Evolutionary conservation across 306 rosid species (phyloP).

Genomic region (Urtica urens): DNA sequence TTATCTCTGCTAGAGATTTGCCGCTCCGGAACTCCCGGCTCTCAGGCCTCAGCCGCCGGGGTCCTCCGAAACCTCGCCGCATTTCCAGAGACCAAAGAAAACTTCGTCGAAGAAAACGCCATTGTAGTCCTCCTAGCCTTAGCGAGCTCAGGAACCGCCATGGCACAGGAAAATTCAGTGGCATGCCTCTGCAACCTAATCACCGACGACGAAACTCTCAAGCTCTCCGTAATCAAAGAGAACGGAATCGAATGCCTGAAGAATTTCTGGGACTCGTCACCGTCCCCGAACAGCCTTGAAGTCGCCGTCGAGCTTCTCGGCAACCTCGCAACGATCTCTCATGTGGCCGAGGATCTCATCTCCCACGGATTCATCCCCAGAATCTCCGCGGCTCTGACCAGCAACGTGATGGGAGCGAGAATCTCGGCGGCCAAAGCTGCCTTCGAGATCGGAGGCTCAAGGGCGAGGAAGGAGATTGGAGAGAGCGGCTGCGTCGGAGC

Average conservation of each 20-base stretch:
- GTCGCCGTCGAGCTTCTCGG: slow-evolving; percentile 52
- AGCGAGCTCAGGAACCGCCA: slow-evolving; percentile 55
- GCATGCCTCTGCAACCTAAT: slow-evolving; percentile 67
- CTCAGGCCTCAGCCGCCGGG: slow-evolving; percentile 74
- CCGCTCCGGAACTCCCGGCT: slow-evolving; percentile 73
- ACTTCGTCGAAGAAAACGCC: slow-evolving; percentile 62
- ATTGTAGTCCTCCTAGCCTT: slow-evolving; percentile 48
- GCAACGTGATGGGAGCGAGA: slow-evolving; percentile 68
- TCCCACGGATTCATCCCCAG: slow-evolving; percentile 46
- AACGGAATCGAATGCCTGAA: slow-evolving; percentile 64
- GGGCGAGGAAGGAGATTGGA: slow-evolving; percentile 66
- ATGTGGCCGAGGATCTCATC: slow-evolving; percentile 47
- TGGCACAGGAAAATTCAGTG: slow-evolving; percentile 64
- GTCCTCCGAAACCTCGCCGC: slow-evolving; percentile 59
- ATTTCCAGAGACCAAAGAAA: slow-evolving; percentile 49
- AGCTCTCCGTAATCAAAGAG: slow-evolving; percentile 44
- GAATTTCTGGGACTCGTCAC: slow-evolving; percentile 68
- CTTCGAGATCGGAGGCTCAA: slow-evolving; percentile 51
- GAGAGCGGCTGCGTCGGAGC: slow-evolving; percentile 51
- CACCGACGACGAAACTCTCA: slow-evolving; percentile 42
- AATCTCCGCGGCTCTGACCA: slow-evolving; percentile 39
- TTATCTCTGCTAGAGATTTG: slow-evolving; percentile 84
- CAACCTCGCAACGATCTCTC: slow-evolving; percentile 37
- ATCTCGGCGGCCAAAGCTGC: slow-evolving; percentile 55
- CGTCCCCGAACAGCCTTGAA: slow-evolving; percentile 42